These are phyloP conservation scores for Rasamsonia emersonii DNA, from an alignment of 2,329 filamentous ascomycete species.

Conservation along the genomic window DNA sequence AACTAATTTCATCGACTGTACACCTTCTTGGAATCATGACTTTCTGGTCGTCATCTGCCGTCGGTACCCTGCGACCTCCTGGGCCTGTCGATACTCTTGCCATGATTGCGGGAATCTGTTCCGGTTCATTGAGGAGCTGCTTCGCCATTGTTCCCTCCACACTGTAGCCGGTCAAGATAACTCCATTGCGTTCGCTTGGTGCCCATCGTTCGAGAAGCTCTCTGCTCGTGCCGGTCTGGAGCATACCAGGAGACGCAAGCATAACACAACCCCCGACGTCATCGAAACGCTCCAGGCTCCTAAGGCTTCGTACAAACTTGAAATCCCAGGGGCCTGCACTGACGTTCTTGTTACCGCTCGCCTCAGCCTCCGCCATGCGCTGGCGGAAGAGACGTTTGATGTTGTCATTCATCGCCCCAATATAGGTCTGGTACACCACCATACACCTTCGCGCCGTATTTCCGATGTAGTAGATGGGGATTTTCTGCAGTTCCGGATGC, in stretches of 20 bases:
- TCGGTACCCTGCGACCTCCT: constrained; percentile 52
- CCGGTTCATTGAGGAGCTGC: constrained; percentile 87
- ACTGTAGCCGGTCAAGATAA: constrained; percentile 96
- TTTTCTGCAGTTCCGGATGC: constrained; percentile 77
- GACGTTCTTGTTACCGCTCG: constrained; percentile 66
- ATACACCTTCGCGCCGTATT: constrained; percentile 95
- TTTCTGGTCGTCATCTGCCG: constrained; percentile 61
- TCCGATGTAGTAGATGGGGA: constrained; percentile 95
- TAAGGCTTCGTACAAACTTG: constrained; percentile 82
- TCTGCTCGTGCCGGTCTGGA: constrained; percentile 90
- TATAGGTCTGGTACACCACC: constrained; percentile 97
- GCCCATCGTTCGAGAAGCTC: constrained; percentile 93
- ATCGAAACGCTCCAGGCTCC: constrained; percentile 90
- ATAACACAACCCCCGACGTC: constrained; percentile 94
- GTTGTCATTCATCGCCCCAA: constrained; percentile 98
- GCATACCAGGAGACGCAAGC: constrained; percentile 95
- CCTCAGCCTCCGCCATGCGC: constrained; percentile 83
- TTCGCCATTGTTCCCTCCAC: constrained; percentile 98
- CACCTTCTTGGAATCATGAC: constrained; percentile 87
- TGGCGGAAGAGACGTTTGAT: constrained; percentile 93
- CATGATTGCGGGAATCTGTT: constrained; percentile 92
- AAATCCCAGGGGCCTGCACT: constrained; percentile 83
- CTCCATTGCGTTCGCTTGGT: constrained; percentile 92
- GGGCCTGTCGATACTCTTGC: constrained; percentile 49
- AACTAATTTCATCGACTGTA: constrained; percentile 88